Evolutionary conservation across 352 stramenopile species (phyloP).

Genomic region (Pythium chondricola): DNA sequence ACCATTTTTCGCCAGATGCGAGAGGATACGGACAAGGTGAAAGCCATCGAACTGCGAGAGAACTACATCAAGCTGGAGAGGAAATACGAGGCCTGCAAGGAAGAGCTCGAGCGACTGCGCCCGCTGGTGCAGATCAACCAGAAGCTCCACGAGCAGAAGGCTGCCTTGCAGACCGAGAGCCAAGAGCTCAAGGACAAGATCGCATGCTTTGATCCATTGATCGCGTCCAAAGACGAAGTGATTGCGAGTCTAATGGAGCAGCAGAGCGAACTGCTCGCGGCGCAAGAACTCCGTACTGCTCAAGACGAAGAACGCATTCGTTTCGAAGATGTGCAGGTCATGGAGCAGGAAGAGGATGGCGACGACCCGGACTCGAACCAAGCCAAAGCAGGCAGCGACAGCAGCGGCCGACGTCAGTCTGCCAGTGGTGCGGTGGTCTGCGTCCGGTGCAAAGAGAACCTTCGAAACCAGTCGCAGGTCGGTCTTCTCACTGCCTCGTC

Average conservation of each 20-base stretch:
- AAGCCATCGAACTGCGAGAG: constrained; percentile 83
- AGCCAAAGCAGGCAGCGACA: not conserved
- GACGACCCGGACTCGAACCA: not conserved
- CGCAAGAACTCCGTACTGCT: constrained; percentile 44
- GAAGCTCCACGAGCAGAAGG: constrained; percentile 34
- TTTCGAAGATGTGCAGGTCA: constrained; percentile 28
- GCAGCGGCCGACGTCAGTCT: not conserved
- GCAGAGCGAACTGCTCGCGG: constrained; percentile 64
- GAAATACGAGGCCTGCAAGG: constrained; percentile 43
- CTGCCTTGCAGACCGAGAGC: constrained; percentile 22
- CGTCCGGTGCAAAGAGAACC: constrained; percentile 52
- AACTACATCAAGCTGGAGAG: constrained; percentile 71
- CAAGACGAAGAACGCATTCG: constrained; percentile 42
- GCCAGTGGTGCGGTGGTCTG: constrained; percentile 25
- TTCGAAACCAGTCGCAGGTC: constrained; percentile 29
- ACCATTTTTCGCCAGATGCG: constrained; percentile 93
- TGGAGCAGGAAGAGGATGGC: constrained; percentile 37
- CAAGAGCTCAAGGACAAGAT: constrained; percentile 38
- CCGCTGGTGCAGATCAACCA: constrained; percentile 49
- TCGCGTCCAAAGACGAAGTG: constrained; percentile 50
- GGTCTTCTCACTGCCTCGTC: constrained; percentile 13
- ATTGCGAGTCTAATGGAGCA: constrained; percentile 70
- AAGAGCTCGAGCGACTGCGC: constrained; percentile 58
- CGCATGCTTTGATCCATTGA: constrained; percentile 27
- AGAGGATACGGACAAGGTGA: constrained; percentile 85